Base-by-base conservation (phyloP, 805 yeast genomes). In the Starmerella sirachaensis region DNA sequence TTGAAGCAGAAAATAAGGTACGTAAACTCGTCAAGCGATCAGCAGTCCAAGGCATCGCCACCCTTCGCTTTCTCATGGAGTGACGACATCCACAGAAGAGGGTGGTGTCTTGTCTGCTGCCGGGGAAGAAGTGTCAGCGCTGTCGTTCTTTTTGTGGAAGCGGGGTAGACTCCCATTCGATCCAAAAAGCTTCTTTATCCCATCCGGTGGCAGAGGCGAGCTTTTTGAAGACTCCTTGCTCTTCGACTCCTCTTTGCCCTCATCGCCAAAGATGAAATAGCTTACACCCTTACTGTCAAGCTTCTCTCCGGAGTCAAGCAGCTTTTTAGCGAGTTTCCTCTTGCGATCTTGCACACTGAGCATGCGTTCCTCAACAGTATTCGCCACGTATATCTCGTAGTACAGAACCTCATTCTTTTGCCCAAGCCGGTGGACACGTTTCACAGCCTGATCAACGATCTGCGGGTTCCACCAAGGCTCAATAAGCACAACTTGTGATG, bases 381-480 rank as follows among this genome's bases (percentile, higher is more conserved):
- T 51, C 21, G 41, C 38, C 6, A 61, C 58, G 16, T 55, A 60
- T 35, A 70, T 51, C 38, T 68, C 69, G 42, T 62, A 56, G 8
- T 69, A 68, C 31, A 63, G 64, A 3, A 69, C 74, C 13, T 55
- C 57, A 16, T 48, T 42, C 5, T 57, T 61, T 45, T 68, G 73
- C 3, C 73, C 73, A 9, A 68, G 54, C 7, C 73, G 57, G 47
- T 68, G 69, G 8, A 67, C 73, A 18, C 73, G 58, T 40, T 66
- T 73, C 37, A 70, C 60, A 1, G 74, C 74, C 43, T 69, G 74
- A 41, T 64, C 69, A 2, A 54, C 58, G n/a, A 68, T 55, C 58
- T 65, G 66, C 14, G 70, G 72, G 48, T 68, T 68, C 70, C 70
- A 67, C 69, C 71, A 67, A 6, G 69, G 69, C 39, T 67, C 71